phyloP scores from a whole-genome alignment of 2,329 filamentous ascomycete genomes.

The Didymella keratinophila region DNA sequence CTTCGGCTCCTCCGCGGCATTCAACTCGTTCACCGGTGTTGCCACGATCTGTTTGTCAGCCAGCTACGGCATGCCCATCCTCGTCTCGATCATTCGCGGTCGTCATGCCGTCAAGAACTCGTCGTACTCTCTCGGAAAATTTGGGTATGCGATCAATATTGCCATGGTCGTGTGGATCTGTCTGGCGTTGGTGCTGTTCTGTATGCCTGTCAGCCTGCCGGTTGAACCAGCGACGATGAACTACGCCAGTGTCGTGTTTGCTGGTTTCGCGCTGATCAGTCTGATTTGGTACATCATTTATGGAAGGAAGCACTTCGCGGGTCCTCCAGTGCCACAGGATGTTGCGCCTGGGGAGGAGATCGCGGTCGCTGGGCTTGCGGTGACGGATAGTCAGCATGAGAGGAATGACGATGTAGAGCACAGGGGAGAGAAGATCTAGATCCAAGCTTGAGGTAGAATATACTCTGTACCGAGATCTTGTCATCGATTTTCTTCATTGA shows the following conservation, averaged over 20 bases:
- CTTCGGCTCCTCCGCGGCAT: constrained; percentile 78
- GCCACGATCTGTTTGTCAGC: constrained; percentile 80
- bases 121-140: constrained; percentile 71
- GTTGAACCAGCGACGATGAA: constrained; percentile 55
- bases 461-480: not conserved
- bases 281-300: constrained; percentile 49
- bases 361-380: constrained; percentile 42
- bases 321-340: constrained; percentile 49
- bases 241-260: constrained; percentile 53
- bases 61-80: constrained; percentile 78
- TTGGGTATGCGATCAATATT: constrained; percentile 73
- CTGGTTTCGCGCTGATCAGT: constrained; percentile 50
- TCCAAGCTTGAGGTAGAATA: not conserved
- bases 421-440: constrained; percentile 27
- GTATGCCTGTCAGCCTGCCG: constrained; percentile 67
- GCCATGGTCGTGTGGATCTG: constrained; percentile 74
- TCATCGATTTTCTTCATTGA: no score
- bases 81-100: constrained; percentile 72
- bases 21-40: constrained; percentile 81
- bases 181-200: constrained; percentile 75
- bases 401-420: constrained; percentile 36
- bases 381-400: constrained; percentile 39
- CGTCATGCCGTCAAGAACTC: constrained; percentile 72
- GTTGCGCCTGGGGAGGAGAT: constrained; percentile 46
- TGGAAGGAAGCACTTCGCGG: constrained; percentile 49